Conservation (phyloP, 257 asterid genomes). For the Handroanthus guayacan region DNA sequence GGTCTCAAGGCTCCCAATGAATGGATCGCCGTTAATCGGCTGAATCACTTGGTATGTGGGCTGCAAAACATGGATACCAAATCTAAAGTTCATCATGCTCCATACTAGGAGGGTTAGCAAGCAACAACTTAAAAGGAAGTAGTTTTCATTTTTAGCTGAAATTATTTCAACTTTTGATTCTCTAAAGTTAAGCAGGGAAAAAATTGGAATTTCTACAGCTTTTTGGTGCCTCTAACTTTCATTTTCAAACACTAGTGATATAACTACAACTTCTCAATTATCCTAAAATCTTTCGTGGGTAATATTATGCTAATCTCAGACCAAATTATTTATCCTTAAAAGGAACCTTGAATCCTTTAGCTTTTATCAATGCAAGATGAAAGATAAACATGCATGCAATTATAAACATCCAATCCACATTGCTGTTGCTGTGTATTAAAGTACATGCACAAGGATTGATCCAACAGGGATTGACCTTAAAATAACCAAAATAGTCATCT, state of each 20-base stretch:
- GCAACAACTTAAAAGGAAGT: too few species aligned
- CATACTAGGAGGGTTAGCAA: background rate
- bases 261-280: too few species aligned
- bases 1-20: constrained; percentile 95
- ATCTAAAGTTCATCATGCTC: background rate
- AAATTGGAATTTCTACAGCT: too few species aligned
- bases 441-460: background rate
- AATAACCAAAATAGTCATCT: too few species aligned
- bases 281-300: background rate
- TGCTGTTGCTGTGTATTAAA: background rate
- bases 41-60: constrained; percentile 94
- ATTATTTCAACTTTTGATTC: too few species aligned
- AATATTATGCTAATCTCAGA: background rate
- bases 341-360: background rate
- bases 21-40: constrained; percentile 95
- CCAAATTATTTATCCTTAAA: background rate
- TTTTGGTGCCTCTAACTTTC: too few species aligned
- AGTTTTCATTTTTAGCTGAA: too few species aligned
- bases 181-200: too few species aligned
- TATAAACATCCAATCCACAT: too few species aligned
- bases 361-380: background rate
- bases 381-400: background rate
- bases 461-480: too few species aligned
- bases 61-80: constrained; percentile 64
- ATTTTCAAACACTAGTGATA: too few species aligned